These are phyloP conservation scores for Candida sanyaensis DNA, from an alignment of 1,139 yeast species.

Conservation along the genomic window DNA sequence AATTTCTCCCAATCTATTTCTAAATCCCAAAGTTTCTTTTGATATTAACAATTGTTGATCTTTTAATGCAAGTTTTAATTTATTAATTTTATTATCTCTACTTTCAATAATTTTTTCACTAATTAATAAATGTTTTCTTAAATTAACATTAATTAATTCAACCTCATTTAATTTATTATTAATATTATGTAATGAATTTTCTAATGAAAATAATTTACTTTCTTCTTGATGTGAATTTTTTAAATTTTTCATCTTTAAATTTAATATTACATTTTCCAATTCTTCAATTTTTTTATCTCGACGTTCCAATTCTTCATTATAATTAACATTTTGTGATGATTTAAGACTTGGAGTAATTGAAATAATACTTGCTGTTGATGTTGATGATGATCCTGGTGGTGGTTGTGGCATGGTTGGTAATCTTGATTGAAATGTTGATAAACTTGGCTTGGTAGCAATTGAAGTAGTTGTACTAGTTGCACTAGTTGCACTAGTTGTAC, in stretches of 20 bases:
- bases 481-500: no score
- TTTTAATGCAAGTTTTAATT: conserved; percentile 52
- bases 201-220: conserved; percentile 42
- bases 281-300: conserved; percentile 39
- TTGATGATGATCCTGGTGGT: background rate
- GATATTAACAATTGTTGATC: conserved; percentile 53
- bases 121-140: conserved; percentile 49
- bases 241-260: conserved; percentile 37
- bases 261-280: conserved; percentile 38
- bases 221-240: conserved; percentile 46
- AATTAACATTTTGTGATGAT: background rate
- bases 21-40: conserved; percentile 56
- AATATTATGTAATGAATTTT: conserved; percentile 39
- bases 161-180: conserved; percentile 42
- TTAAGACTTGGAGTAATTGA: conserved; percentile 1
- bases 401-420: conserved; percentile 8
- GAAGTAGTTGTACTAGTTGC: conserved; percentile 3
- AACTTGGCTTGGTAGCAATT: conserved; percentile 6
- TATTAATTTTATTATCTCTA: conserved; percentile 59
- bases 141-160: conserved; percentile 37
- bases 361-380: conserved; percentile 1
- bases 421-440: conserved; percentile 5
- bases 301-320: conserved; percentile 26
- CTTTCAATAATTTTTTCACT: conserved; percentile 61
- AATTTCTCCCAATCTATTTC: conserved; percentile 42